Evolutionary conservation across 176 grass and related monocot genomes (phyloP), one percentile per base, ranked within the genome.

Genomic region (Areca catechu): DNA sequence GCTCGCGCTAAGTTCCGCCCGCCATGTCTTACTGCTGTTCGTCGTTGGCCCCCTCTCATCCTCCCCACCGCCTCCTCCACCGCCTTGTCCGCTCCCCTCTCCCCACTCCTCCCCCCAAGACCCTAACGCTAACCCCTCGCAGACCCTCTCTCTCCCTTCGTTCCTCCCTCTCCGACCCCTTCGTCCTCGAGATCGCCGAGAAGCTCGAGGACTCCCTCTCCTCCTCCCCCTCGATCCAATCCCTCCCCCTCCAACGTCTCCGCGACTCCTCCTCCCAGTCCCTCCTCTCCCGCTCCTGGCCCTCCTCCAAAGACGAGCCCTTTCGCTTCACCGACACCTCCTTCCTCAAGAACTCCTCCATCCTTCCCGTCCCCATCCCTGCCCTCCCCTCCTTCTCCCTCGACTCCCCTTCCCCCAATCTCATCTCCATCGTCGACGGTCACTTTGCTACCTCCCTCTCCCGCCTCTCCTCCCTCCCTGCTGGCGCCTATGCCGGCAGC

Each of bases 271-370:
- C 85, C 15, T 77, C 85, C 50, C 80, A 79, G 50, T 80, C 80
- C 64, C 75, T 89, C 60, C 72, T 83, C 64, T 77, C 80, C 55
- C 83, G 68, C 57, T 37, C 67, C 72, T 89, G 85, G 85, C 85
- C 85, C 18, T 79, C 76, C 76, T 66, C 67, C 68, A 79, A 80
- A 64, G 51, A 60, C 76, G 85, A 83, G 18, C 76, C 85, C 76
- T 89, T 83, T 80, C 80, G 85, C 53, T 89, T 89, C 72, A 89
- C 76, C 5, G 76, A 89, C 63, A 58, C 80, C 59, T 83, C 80
- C 51, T 80, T 80, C 72, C 76, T 89, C 69, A 77, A 43, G 6
- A 43, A 69, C 27, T 77, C 76, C 27, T 34, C 69, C 43, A 76
- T 80, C 64, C 71, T 83, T 72, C 63, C 85, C 10, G 54, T 67